These are phyloP conservation scores for Diutina catenulata DNA, from an alignment of 1,139 yeast genomes.

Conservation along the genomic window DNA sequence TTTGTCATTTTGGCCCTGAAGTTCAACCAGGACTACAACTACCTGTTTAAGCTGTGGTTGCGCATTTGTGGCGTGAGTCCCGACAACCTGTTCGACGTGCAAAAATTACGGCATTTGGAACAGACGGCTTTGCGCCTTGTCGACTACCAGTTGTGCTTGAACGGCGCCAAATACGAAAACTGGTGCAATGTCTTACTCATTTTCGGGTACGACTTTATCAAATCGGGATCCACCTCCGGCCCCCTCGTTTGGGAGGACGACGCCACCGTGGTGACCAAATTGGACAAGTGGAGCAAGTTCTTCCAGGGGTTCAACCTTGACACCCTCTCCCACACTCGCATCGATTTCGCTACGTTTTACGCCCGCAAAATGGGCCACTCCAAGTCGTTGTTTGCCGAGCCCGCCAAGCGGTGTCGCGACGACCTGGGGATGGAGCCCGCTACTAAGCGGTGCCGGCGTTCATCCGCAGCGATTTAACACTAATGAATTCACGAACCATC, in stretches of 20 bases:
- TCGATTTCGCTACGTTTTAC: conserved; percentile 10
- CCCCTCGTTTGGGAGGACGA: conserved; percentile 9
- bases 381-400: background rate
- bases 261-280: conserved; percentile 7
- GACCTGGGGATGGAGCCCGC: background rate
- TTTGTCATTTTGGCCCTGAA: conserved; percentile 61
- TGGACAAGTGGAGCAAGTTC: conserved; percentile 9
- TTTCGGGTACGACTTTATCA: conserved; percentile 33
- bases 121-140: conserved; percentile 38
- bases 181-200: conserved; percentile 40
- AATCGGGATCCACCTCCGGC: conserved; percentile 9
- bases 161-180: conserved; percentile 36
- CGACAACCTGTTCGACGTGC: conserved; percentile 15
- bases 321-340: conserved; percentile 8
- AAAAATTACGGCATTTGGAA: conserved; percentile 43
- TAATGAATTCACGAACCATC: too few relatives aligned
- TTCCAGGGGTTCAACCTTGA: conserved; percentile 9
- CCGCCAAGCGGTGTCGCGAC: conserved; percentile 4
- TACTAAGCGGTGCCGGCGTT: background rate
- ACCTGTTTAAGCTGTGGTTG: conserved; percentile 63
- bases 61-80: conserved; percentile 52
- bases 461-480: too few relatives aligned
- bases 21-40: conserved; percentile 63
- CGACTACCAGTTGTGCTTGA: conserved; percentile 45
- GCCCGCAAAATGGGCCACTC: conserved; percentile 10